Evolutionary conservation across 305 asterid genomes (phyloP), one percentile per base, ranked within the genome.

Genomic region (Solanum chacoense): DNA sequence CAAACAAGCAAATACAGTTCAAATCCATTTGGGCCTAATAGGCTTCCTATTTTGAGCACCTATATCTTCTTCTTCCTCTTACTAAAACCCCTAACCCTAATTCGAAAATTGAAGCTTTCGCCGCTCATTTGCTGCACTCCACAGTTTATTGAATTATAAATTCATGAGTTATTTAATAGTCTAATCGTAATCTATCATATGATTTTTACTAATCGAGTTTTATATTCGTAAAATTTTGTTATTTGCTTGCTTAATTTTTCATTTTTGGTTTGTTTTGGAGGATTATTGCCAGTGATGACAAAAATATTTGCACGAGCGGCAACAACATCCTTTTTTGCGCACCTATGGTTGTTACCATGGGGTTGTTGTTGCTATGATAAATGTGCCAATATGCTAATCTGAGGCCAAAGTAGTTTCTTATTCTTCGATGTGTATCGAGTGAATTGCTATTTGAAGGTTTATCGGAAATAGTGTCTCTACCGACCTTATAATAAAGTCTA

Each of bases 311-410:
- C 86, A 83, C 86, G 86, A 83, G 86, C 86, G 42, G 31, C 72
- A 83, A 31, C 72, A 81, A 83, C 72, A 83, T 28, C 37, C 24
- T 79, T 45, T 38, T 28, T 29, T 83, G 86, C 86, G 86, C 86
- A 45, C 71, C 86, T 80, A 28, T 80, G 86, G 85, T 80, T 80
- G 69, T 42, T 80, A 28, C 86, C 86, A 42, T 80, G 71, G 86
- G 69, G 86, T 83, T 45, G 72, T 83, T 83, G 86, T 50, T 83
- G 86, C 86, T 83, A 83, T 83, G 86, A 83, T 45, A 29, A 83
- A 83, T 50, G 86, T 83, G 86, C 86, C 86, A 16, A 83, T 83
- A 83, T 83, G 86, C 86, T 83, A 83, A 83, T 83, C 86, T 83
- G 86, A 83, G 86, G 86, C 73, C 26, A 16, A 45, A 45, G 7